Evolutionary conservation across 1,284 basidiomycete species (phyloP).

Genomic region (Vanrija sp.): DNA sequence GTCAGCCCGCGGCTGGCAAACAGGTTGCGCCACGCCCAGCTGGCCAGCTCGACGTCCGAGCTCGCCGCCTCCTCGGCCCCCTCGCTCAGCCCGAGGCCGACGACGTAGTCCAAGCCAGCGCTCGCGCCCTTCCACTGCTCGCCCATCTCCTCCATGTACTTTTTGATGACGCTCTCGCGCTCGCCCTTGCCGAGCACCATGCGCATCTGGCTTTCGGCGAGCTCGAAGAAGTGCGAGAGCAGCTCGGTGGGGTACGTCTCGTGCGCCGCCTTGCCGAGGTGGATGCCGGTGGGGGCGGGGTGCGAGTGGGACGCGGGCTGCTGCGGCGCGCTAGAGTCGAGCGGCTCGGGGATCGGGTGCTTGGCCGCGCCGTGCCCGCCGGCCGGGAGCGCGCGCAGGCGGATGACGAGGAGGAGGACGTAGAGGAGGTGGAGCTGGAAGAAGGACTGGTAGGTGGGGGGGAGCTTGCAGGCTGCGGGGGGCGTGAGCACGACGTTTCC

Average conservation of each 20-base stretch:
- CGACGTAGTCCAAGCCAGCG: conserved; percentile 71
- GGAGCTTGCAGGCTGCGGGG: conserved; percentile 70
- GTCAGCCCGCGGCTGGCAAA: conserved; percentile 51
- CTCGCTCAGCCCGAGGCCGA: conserved; percentile 29
- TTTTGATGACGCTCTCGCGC: conserved; percentile 74
- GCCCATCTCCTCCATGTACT: conserved; percentile 83
- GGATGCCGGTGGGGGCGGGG: conserved; percentile 4
- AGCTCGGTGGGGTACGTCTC: conserved; percentile 55
- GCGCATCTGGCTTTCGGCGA: conserved; percentile 87
- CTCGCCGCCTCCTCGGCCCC: conserved; percentile 17
- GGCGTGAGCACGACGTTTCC: background rate
- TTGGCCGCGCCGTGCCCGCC: conserved; percentile 61
- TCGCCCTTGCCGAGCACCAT: conserved; percentile 65
- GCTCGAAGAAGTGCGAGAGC: conserved; percentile 93
- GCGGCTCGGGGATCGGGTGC: conserved; percentile 29
- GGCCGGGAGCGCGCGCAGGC: conserved; percentile 69
- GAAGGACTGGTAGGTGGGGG: conserved; percentile 95
- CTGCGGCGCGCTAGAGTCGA: conserved; percentile 19
- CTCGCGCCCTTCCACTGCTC: conserved; percentile 87
- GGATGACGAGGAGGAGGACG: conserved; percentile 82
- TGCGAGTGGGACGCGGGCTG: conserved; percentile 4
- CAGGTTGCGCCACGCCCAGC: conserved; percentile 86
- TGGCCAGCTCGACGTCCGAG: conserved; percentile 73
- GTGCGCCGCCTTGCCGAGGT: conserved; percentile 27
- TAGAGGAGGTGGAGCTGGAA: conserved; percentile 93